A percentile compares a stretch with the other conserved stretches of the same genome.
These are phyloP conservation scores for Rhodotorula sp. DNA, from an alignment of 1,284 basidiomycete genomes.

Conservation along the genomic window DNA sequence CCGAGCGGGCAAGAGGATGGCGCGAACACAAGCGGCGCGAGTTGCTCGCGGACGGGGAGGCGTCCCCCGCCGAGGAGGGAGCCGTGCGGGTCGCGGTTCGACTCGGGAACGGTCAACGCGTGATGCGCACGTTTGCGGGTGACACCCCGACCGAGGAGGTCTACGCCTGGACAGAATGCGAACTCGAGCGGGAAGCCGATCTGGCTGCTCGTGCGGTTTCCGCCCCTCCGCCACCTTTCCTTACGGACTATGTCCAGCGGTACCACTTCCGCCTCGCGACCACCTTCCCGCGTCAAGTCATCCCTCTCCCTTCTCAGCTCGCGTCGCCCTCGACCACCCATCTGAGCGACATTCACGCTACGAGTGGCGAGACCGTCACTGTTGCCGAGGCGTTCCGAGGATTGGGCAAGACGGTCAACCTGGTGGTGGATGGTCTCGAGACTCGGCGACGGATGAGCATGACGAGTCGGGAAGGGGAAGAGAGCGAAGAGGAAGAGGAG, in stretches of 20 bases:
- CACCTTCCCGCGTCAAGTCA: conserved; percentile 62
- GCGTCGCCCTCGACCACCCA: not conserved
- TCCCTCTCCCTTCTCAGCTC: conserved; percentile 53
- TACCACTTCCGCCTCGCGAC: conserved; percentile 65
- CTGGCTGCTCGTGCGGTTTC: not conserved
- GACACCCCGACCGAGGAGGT: conserved; percentile 60
- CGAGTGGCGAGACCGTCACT: conserved; percentile 49
- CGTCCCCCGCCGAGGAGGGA: conserved; percentile 48
- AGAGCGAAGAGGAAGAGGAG: conserved; percentile 36
- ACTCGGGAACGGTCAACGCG: conserved; percentile 63
- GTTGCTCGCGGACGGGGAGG: conserved; percentile 52
- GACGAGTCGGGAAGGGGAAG: conserved; percentile 44
- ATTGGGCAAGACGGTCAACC: conserved; percentile 63
- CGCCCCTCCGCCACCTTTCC: conserved; percentile 48
- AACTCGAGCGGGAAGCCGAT: conserved; percentile 9
- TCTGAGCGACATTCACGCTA: conserved; percentile 47
- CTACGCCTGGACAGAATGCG: conserved; percentile 65
- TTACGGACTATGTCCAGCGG: conserved; percentile 47
- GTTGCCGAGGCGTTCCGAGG: conserved; percentile 53
- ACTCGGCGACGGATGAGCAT: conserved; percentile 26
- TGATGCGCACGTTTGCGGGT: conserved; percentile 61
- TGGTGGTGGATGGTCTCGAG: conserved; percentile 62
- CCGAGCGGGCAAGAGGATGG: conserved; percentile 50
- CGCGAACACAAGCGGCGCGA: conserved; percentile 51
- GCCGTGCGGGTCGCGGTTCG: conserved; percentile 63